Percentiles rank a stretch among this genome's conserved stretches.
phyloP scores from a whole-genome alignment of 2,329 filamentous ascomycete genomes.

The Orbilia blumenaviensis region DNA sequence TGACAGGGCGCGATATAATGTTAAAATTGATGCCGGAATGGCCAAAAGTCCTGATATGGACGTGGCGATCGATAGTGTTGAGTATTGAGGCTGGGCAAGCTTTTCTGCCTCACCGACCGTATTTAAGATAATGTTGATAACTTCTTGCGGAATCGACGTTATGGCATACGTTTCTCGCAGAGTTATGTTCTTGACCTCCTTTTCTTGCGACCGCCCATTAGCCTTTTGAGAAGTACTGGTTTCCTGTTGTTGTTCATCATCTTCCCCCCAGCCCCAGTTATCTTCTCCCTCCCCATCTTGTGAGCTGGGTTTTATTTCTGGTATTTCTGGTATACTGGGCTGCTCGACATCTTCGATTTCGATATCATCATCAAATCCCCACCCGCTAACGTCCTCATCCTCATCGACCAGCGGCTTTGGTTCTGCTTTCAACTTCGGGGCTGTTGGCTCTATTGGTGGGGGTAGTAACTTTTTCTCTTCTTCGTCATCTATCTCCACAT shows the following conservation, averaged over 20 bases:
- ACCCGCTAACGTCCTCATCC: constrained; percentile 64
- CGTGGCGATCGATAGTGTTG: constrained; percentile 69
- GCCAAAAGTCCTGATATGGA: constrained; percentile 76
- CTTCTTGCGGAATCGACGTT: constrained; percentile 82
- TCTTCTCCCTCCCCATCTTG: constrained; percentile 62
- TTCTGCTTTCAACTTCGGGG: constrained; percentile 52
- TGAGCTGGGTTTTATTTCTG: not conserved
- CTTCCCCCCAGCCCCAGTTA: constrained; percentile 86
- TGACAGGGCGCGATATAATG: constrained; percentile 81
- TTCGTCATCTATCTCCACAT: constrained; percentile 74
- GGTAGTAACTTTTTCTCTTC: constrained; percentile 64
- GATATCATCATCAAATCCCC: constrained; percentile 63
- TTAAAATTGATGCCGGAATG: constrained; percentile 75
- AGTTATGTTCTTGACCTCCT: constrained; percentile 69
- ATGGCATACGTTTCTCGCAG: constrained; percentile 87
- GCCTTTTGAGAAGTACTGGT: constrained; percentile 55
- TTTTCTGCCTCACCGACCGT: constrained; percentile 69
- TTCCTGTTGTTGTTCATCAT: constrained; percentile 66
- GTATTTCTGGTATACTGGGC: constrained; percentile 59
- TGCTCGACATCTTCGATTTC: constrained; percentile 57
- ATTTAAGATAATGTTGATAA: constrained; percentile 72
- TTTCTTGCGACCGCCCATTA: constrained; percentile 53
- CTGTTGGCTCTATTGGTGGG: constrained; percentile 31
- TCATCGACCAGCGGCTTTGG: constrained; percentile 30
- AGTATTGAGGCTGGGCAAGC: constrained; percentile 59